A percentile compares a stretch with the other conserved stretches of the same genome.
Evolutionary conservation across 2,329 filamentous ascomycete genomes (phyloP).

Genomic region (Colletotrichum tropicale): DNA sequence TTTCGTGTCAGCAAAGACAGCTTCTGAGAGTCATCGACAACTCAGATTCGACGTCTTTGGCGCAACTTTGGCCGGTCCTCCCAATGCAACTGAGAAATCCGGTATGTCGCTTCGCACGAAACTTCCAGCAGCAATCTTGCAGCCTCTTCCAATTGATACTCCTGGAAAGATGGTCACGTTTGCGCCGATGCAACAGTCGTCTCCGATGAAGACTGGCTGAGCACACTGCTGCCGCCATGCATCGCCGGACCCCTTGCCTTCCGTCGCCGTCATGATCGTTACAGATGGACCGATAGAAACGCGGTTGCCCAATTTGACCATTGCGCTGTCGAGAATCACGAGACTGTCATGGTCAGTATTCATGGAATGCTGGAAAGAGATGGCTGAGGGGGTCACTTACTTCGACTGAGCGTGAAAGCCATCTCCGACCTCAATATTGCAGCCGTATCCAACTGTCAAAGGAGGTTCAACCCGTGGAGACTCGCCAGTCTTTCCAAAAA

Average conservation of each 20-base stretch:
- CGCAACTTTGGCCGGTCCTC: neutral
- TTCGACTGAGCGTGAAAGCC: neutral
- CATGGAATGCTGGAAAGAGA: accelerated
- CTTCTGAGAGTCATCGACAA: neutral
- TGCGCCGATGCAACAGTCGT: neutral
- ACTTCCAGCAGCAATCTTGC: neutral
- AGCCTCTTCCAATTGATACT: neutral
- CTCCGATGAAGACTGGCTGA: neutral
- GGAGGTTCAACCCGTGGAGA: neutral
- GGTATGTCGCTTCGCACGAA: neutral
- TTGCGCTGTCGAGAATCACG: neutral
- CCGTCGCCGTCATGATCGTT: neutral
- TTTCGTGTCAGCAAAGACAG: neutral
- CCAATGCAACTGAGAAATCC: neutral
- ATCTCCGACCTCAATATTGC: neutral
- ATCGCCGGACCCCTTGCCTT: accelerated
- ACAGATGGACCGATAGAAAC: neutral
- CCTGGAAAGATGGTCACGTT: neutral
- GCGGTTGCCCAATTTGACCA: neutral
- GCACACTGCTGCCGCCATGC: neutral
- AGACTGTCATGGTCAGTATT: neutral
- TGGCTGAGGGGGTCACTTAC: neutral
- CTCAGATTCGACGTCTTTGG: neutral
- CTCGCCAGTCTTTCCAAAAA: neutral
- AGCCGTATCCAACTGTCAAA: neutral